Evolutionary conservation across 345 rosid species (phyloP).

Genomic region (Dipteronia dyeriana): DNA sequence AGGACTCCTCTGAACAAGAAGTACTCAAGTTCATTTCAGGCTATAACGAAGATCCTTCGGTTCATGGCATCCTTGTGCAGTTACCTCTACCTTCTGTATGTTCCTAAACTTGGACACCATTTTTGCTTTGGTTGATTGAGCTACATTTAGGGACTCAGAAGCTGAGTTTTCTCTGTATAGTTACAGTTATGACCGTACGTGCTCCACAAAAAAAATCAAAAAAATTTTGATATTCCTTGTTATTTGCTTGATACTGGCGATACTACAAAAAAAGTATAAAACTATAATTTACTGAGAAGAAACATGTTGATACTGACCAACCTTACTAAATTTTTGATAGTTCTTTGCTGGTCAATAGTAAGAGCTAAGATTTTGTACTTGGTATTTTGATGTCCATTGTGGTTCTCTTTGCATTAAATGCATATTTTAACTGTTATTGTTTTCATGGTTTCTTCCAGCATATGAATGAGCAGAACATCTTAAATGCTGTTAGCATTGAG

Average conservation of each 20-base stretch:
- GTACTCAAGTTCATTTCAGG: conserved; percentile 56
- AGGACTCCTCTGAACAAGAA: conserved; percentile 62
- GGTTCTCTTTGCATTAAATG: not conserved
- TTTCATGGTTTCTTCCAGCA: conserved; percentile 46
- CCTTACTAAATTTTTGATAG: not conserved
- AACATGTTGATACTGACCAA: not conserved
- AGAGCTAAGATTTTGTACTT: not conserved
- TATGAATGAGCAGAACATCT: conserved; percentile 71
- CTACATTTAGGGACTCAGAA: not conserved
- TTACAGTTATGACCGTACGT: not conserved
- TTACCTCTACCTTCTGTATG: conserved; percentile 79
- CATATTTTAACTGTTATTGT: not conserved
- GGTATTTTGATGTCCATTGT: not conserved
- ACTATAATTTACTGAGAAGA: not conserved
- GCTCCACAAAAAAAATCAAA: not conserved
- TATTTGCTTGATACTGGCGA: no score
- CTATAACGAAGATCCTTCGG: conserved; percentile 66
- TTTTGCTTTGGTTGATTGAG: not conserved
- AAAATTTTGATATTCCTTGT: no score
- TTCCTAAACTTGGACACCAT: conserved; percentile 19
- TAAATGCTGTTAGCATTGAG: conserved; percentile 74
- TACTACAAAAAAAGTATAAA: no score
- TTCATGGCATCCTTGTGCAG: conserved; percentile 95
- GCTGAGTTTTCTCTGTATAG: not conserved
- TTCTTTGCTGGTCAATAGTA: not conserved